Base-by-base conservation (phyloP, 352 stramenopile genomes). In the Pythium oligandrum region DNA sequence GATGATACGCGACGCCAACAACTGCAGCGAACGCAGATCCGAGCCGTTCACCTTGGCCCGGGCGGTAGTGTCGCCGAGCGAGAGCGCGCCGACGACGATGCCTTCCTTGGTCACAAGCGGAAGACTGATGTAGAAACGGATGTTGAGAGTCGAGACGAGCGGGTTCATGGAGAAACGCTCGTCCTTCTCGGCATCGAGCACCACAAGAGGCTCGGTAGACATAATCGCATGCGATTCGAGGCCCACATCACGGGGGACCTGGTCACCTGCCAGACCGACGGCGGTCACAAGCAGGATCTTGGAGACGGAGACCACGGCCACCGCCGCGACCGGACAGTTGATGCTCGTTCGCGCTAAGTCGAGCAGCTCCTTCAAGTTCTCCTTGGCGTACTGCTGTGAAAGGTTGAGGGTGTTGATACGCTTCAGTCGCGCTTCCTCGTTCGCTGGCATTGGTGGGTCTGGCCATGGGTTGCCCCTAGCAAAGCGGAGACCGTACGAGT, bases 61-160 rank as follows among this genome's bases (percentile, higher is more conserved):
- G 39, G 83, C 60, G 37, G 64, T 71, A 4, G 69, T 86, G 59
- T 91, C 83, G 6, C 74, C 78, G 12, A 94, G 70, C 51, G 72
- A 88, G 26, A 94, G 69, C 26, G 77, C 71, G 30, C 83, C 83
- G 6, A 94, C 67, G 42, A 91, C 65, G 39, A 90, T 57, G 10
- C 79, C 82, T 12, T 92, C 81, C 42, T 81, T 85, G 11, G 76
- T 73, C 50, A 84, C 63, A 44, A 94, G 67, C 12, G 83, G 83
- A 6, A 94, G 48, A 9, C 72, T 78, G 39, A 92, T 70, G 66
- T 90, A 91, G 59, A 92, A 89, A 36, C 83, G 80, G 48, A 94
- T 82, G 34, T 84, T 68, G 51, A 89, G 70, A 10, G 77, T 72
- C 17, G 74, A 67, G 31, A 87, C 81, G 30, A 94, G 54, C 43